A percentile compares a stretch with the other conserved stretches of the same genome.
Conservation (phyloP, 495 filamentous ascomycete genomes). For the Daldinia concentrica region DNA sequence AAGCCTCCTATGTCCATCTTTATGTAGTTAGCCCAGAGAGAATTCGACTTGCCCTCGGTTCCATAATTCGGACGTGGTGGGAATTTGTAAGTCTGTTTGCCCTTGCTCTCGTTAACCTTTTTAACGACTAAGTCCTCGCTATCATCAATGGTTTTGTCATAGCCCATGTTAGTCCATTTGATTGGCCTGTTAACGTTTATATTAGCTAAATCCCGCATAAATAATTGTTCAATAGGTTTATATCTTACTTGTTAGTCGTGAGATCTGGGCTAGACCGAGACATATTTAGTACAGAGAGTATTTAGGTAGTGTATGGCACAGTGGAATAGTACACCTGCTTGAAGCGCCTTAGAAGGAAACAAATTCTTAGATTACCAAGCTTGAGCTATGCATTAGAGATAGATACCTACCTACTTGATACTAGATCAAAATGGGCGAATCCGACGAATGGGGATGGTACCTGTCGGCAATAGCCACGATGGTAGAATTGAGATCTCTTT, state of each 20-base stretch:
- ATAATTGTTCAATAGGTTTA: background rate
- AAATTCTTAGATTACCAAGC: background rate
- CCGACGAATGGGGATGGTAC: too few species aligned
- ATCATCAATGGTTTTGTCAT: background rate
- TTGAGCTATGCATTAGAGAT: too few species aligned
- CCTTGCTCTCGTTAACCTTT: background rate
- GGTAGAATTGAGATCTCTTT: too few species aligned
- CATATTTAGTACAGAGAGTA: background rate
- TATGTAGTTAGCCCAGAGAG: background rate
- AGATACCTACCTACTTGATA: too few species aligned
- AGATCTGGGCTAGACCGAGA: background rate
- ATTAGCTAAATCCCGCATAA: background rate
- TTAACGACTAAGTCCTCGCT: background rate
- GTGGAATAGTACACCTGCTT: background rate
- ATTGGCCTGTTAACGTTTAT: background rate
- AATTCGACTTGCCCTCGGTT: background rate
- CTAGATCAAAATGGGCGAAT: too few species aligned
- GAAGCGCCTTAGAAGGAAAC: background rate
- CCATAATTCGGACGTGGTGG: background rate
- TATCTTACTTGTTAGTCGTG: background rate
- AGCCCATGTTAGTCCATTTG: background rate
- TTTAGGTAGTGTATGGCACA: too few species aligned
- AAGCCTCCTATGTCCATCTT: background rate
- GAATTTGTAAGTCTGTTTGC: background rate
- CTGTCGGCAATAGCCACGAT: too few species aligned